Percentiles rank a stretch among this genome's conserved stretches.
Evolutionary conservation across 2,329 filamentous ascomycete species (phyloP).

Genomic region (Aspergillus spinulosporus): DNA sequence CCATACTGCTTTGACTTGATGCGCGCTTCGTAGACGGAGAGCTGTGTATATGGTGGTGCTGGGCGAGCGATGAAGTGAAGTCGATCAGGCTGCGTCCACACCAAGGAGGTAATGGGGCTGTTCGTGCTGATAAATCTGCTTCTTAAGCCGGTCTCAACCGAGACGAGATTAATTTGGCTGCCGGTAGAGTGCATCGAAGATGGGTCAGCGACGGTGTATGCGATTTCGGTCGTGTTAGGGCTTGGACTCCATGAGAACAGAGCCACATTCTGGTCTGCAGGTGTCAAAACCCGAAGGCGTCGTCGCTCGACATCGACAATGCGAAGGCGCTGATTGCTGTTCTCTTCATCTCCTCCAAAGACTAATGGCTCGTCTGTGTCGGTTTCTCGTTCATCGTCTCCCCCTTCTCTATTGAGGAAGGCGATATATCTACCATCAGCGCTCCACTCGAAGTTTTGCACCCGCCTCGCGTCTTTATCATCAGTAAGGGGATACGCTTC

Average conservation of each 20-base stretch:
- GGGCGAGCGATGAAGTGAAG: constrained; percentile 4
- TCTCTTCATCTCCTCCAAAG: background rate
- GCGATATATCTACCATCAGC: constrained; percentile 11
- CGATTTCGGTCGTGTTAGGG: constrained; percentile 1
- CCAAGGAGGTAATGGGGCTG: background rate
- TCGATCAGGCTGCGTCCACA: constrained; percentile 1
- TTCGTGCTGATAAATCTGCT: background rate
- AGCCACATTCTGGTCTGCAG: background rate
- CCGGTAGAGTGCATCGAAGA: background rate
- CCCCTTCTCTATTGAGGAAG: background rate
- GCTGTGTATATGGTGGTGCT: constrained; percentile 6
- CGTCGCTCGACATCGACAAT: constrained; percentile 2
- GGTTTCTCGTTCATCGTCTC: background rate
- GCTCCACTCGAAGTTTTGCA: constrained; percentile 8
- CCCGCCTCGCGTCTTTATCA: background rate
- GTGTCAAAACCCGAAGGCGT: background rate
- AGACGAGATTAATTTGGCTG: background rate
- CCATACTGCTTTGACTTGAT: constrained; percentile 7
- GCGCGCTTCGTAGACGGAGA: constrained; percentile 4
- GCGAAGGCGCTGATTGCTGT: background rate
- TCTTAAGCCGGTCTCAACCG: background rate
- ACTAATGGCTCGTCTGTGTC: background rate
- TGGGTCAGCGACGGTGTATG: background rate
- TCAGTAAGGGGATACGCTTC: constrained; percentile 7
- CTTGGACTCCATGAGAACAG: constrained; percentile 7